A percentile compares a stretch with the other conserved stretches of the same genome.
Evolutionary conservation across 768 basidiomycete species (phyloP).

Genomic region (Mrakia frigida): DNA sequence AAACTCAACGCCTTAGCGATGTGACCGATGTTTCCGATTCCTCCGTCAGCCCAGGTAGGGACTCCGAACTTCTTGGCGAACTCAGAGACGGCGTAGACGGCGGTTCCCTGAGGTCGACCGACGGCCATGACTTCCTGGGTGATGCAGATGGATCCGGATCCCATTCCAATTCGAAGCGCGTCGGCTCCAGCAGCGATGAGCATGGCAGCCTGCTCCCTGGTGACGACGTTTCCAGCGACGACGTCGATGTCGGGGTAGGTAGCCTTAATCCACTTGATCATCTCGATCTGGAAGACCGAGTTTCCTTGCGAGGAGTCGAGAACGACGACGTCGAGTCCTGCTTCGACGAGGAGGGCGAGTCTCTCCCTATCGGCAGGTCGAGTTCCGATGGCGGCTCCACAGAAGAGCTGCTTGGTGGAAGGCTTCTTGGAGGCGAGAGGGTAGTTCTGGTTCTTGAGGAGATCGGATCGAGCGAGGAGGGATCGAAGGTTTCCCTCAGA

Average conservation of each 20-base stretch:
- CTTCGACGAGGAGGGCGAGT: conserved; percentile 77
- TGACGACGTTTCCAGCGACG: conserved; percentile 96
- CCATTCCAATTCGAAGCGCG: conserved; percentile 94
- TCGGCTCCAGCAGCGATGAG: conserved; percentile 94
- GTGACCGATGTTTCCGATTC: conserved; percentile 90
- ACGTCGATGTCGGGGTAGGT: conserved; percentile 82
- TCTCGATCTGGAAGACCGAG: conserved; percentile 86
- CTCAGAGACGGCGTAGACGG: conserved; percentile 94
- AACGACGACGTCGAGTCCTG: conserved; percentile 89
- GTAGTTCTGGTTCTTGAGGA: conserved; percentile 95
- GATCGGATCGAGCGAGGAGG: conserved; percentile 91
- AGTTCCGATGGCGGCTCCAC: conserved; percentile 92
- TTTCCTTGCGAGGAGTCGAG: conserved; percentile 97
- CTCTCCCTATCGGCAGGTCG: conserved; percentile 81
- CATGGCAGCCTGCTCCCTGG: conserved; percentile 89
- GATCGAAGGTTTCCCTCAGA: conserved; percentile 60
- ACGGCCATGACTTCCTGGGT: conserved; percentile 99
- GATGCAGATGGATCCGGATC: conserved; percentile 96
- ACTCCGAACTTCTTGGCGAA: conserved; percentile 90
- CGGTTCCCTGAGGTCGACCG: conserved; percentile 93
- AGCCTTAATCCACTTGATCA: conserved; percentile 87
- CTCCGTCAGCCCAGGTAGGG: conserved; percentile 94
- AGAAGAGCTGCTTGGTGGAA: conserved; percentile 87
- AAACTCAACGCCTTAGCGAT: conserved; percentile 93
- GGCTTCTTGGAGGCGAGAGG: conserved; percentile 90